Conservation (phyloP, 345 rosid genomes). For the Linum trigynum region DNA sequence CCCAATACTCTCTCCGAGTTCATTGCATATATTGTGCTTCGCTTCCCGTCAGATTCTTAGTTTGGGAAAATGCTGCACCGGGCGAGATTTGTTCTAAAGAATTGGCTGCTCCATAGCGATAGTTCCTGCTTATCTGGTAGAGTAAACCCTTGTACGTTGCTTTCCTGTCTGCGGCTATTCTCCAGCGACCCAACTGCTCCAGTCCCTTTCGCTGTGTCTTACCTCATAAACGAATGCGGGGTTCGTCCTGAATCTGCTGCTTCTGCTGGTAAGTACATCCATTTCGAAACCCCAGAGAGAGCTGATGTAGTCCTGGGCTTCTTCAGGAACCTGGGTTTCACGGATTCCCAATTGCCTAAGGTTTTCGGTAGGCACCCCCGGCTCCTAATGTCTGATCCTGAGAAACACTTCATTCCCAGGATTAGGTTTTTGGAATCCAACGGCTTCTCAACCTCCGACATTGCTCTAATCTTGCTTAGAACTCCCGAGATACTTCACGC, state of each 20-base stretch:
- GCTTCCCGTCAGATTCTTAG: no score
- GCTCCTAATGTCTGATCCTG: constrained; percentile 22
- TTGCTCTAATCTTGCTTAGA: constrained; percentile 19
- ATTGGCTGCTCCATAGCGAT: neutral
- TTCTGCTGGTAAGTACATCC: constrained; percentile 19
- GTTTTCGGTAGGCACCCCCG: constrained; percentile 28
- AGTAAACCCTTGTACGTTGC: no score
- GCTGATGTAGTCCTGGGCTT: constrained; percentile 31
- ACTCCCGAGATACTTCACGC: constrained; percentile 26
- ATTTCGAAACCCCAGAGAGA: constrained; percentile 18
- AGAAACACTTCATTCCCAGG: constrained; percentile 31
- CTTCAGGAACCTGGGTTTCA: constrained; percentile 29
- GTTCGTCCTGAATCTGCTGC: constrained; percentile 28
- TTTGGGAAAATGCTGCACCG: no score
- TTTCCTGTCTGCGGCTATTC: neutral
- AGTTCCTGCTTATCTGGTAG: neutral
- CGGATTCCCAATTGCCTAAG: constrained; percentile 26
- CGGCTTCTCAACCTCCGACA: constrained; percentile 28
- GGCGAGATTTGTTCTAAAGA: neutral
- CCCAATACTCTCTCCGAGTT: no score
- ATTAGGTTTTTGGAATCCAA: constrained; percentile 29
- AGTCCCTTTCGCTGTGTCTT: constrained; percentile 25
- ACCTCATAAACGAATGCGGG: constrained; percentile 36
- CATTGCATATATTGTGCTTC: no score
- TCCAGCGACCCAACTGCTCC: neutral